Conservation (phyloP, 805 yeast genomes). For the Scheffersomyces stipitis region DNA sequence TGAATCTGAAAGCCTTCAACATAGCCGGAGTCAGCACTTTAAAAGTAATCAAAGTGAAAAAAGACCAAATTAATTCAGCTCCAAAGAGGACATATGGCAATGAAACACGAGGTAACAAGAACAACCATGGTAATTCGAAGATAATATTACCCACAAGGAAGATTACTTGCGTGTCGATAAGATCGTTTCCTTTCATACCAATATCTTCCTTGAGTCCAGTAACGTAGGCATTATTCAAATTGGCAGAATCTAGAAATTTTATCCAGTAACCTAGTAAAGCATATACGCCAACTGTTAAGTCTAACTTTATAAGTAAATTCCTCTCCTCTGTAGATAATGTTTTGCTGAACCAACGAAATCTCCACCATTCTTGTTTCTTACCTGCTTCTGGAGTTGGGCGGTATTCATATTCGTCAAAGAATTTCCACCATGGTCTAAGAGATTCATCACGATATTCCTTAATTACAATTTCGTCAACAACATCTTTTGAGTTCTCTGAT, state of each 20-base stretch:
- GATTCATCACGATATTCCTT: constrained; percentile 53
- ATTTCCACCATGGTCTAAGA: constrained; percentile 48
- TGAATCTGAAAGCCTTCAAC: constrained; percentile 25
- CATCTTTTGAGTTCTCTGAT: neutral
- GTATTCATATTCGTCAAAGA: constrained; percentile 38
- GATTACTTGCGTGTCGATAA: constrained; percentile 25
- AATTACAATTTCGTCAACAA: neutral
- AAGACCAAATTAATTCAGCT: constrained; percentile 19
- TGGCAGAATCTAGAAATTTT: constrained; percentile 20
- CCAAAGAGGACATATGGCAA: constrained; percentile 12
- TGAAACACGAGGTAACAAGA: constrained; percentile 18
- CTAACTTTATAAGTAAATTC: constrained; percentile 28
- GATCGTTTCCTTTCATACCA: constrained; percentile 28
- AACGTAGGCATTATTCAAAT: constrained; percentile 26
- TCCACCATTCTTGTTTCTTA: constrained; percentile 15
- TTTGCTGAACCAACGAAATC: constrained; percentile 22
- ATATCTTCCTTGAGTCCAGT: constrained; percentile 22
- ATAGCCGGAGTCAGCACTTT: constrained; percentile 15
- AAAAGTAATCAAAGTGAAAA: constrained; percentile 20
- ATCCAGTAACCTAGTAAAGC: constrained; percentile 28
- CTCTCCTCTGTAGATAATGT: constrained; percentile 29
- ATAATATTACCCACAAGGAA: constrained; percentile 24
- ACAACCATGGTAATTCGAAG: constrained; percentile 26
- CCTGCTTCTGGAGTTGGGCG: constrained; percentile 13
- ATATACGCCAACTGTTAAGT: constrained; percentile 24